Percentiles rank a stretch among this genome's conserved stretches.
These are phyloP conservation scores for Hordeum marinum DNA, from an alignment of 176 grass and related monocot genomes.

Conservation along the genomic window DNA sequence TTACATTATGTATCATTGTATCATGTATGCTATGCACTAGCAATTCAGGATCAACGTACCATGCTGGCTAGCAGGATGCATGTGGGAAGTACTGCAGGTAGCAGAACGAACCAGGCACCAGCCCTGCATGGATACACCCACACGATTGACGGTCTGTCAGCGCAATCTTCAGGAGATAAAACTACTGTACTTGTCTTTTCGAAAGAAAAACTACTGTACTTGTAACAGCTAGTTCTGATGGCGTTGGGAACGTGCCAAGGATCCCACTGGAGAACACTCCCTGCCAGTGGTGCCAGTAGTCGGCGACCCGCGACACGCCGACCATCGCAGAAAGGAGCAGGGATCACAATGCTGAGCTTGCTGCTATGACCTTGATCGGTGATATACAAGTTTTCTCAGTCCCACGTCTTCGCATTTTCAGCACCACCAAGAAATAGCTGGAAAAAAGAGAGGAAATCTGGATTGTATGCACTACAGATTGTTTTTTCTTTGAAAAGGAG, in stretches of 20 bases:
- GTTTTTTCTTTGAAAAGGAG: no score
- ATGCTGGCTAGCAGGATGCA: no score
- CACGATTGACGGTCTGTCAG: neutral
- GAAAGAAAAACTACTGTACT: no score
- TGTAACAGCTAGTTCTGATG: neutral
- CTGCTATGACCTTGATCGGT: no score
- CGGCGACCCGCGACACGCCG: conserved; percentile 9
- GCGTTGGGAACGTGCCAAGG: neutral
- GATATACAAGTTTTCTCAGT: no score
- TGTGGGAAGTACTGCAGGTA: conserved; percentile 44
- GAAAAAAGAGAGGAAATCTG: no score
- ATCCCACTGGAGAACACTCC: conserved; percentile 33
- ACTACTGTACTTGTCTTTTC: neutral
- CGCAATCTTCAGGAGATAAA: neutral
- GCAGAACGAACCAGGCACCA: conserved; percentile 27
- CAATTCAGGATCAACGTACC: no score
- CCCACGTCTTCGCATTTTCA: no score
- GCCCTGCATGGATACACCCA: neutral
- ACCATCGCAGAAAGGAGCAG: conserved; percentile 34
- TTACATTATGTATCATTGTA: no score
- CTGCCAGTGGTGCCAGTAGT: conserved; percentile 56
- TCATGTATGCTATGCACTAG: no score
- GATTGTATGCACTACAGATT: no score
- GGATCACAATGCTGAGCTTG: conserved; percentile 28
- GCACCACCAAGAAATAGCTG: no score